These are phyloP conservation scores for Immersiella caudata DNA, from an alignment of 495 filamentous ascomycete genomes.

Conservation along the genomic window DNA sequence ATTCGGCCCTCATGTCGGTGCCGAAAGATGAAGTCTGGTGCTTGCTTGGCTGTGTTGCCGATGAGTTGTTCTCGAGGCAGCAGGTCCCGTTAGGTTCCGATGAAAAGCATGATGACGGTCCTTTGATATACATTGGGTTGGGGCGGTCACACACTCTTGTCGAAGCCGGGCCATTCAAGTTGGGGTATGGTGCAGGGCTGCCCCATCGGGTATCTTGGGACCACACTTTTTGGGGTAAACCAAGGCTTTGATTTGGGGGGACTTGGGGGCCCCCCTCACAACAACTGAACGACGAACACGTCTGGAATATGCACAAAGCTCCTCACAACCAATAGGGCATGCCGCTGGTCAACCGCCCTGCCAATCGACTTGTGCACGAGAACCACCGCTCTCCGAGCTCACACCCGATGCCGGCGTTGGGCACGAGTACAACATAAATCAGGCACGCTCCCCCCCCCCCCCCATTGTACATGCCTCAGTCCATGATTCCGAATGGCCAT, in stretches of 20 bases:
- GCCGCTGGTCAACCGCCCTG: not conserved
- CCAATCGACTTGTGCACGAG: constrained; percentile 1
- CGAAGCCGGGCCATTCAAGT: no score
- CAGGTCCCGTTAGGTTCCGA: no score
- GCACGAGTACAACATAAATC: constrained; percentile 11
- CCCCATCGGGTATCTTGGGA: not conserved
- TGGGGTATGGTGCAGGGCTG: no score
- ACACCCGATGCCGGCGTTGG: not conserved
- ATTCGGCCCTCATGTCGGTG: no score
- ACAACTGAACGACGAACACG: not conserved
- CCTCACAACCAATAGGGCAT: not conserved
- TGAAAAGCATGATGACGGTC: no score
- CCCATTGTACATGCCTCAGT: not conserved
- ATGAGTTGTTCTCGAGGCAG: no score
- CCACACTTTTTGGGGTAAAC: not conserved
- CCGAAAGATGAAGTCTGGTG: no score
- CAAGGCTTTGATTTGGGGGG: constrained; percentile 1
- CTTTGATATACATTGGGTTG: no score
- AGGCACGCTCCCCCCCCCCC: not conserved
- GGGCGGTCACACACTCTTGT: no score
- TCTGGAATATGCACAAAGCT: not conserved
- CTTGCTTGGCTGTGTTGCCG: no score
- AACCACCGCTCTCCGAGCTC: no score
- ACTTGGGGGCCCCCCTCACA: not conserved
- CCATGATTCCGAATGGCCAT: constrained; percentile 11